These are phyloP conservation scores for Metarhizium sp. DNA, from an alignment of 2,329 filamentous ascomycete genomes.

Conservation along the genomic window DNA sequence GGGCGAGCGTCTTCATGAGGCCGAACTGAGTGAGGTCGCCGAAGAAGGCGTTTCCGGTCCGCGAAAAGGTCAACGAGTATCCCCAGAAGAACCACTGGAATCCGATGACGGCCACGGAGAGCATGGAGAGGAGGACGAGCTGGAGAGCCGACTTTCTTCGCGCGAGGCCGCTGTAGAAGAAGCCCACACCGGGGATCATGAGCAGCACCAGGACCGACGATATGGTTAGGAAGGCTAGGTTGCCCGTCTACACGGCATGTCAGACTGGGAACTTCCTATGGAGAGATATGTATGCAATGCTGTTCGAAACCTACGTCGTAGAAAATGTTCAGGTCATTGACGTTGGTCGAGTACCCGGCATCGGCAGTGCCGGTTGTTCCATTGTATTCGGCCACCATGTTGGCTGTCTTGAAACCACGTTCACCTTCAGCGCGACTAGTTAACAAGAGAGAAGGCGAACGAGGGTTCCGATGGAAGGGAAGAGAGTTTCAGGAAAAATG, in stretches of 20 bases:
- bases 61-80: constrained; percentile 77
- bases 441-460: not conserved
- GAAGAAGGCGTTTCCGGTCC: constrained; percentile 67
- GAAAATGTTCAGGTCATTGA: constrained; percentile 72
- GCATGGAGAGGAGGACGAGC: constrained; percentile 76
- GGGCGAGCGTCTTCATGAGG: constrained; percentile 65
- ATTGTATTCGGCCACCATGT: constrained; percentile 34
- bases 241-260: constrained; percentile 49
- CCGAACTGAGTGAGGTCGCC: constrained; percentile 76
- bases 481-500: too few relatives aligned
- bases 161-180: constrained; percentile 89
- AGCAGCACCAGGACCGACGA: constrained; percentile 73
- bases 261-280: not conserved
- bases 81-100: constrained; percentile 98
- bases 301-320: constrained; percentile 54
- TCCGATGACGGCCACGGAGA: constrained; percentile 67
- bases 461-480: not conserved
- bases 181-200: constrained; percentile 89
- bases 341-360: constrained; percentile 37
- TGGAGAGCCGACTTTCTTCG: constrained; percentile 83
- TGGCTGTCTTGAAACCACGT: constrained; percentile 3
- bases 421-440: not conserved
- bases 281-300: not conserved
- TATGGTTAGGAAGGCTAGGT: constrained; percentile 74
- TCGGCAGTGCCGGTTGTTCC: constrained; percentile 40